Percentiles rank a stretch among this genome's conserved stretches.
phyloP scores from a whole-genome alignment of 2,329 filamentous ascomycete genomes.

The Cercospora zeina region DNA sequence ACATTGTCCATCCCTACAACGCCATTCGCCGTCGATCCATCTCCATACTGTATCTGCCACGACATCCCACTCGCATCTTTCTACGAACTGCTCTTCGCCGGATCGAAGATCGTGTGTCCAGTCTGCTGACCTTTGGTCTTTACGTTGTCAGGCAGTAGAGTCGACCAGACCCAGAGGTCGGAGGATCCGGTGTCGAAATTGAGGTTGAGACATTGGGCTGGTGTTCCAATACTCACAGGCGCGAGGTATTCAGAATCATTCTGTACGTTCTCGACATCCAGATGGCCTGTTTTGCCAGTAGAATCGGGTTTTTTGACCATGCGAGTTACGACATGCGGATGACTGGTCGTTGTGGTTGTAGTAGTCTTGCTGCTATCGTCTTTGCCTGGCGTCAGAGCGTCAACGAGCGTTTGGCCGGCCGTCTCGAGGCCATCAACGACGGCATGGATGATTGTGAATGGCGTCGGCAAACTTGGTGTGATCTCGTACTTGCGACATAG shows the following conservation, averaged over 20 bases:
- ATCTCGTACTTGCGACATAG: constrained; percentile 34
- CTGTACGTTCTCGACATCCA: constrained; percentile 59
- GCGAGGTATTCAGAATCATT: constrained; percentile 68
- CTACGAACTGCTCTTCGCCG: constrained; percentile 62
- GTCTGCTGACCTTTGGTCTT: constrained; percentile 36
- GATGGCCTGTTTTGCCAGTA: constrained; percentile 25
- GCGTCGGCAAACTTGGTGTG: constrained; percentile 27
- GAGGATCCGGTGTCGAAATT: constrained; percentile 72
- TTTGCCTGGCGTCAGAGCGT: neutral
- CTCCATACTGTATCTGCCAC: constrained; percentile 70
- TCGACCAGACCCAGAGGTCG: constrained; percentile 60
- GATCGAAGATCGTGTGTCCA: constrained; percentile 60
- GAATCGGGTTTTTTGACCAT: constrained; percentile 19
- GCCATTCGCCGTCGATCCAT: constrained; percentile 66
- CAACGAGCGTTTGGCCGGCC: constrained; percentile 2
- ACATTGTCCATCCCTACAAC: constrained; percentile 64
- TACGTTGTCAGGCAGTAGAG: constrained; percentile 31
- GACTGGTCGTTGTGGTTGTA: constrained; percentile 10
- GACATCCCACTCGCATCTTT: constrained; percentile 50
- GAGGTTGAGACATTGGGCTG: constrained; percentile 59
- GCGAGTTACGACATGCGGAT: constrained; percentile 18
- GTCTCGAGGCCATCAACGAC: constrained; percentile 19
- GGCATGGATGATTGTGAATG: constrained; percentile 27
- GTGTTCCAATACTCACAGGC: constrained; percentile 64
- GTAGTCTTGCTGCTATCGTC: constrained; percentile 12